Base-by-base conservation (phyloP, 805 yeast genomes). In the Candida morakotiae region DNA sequence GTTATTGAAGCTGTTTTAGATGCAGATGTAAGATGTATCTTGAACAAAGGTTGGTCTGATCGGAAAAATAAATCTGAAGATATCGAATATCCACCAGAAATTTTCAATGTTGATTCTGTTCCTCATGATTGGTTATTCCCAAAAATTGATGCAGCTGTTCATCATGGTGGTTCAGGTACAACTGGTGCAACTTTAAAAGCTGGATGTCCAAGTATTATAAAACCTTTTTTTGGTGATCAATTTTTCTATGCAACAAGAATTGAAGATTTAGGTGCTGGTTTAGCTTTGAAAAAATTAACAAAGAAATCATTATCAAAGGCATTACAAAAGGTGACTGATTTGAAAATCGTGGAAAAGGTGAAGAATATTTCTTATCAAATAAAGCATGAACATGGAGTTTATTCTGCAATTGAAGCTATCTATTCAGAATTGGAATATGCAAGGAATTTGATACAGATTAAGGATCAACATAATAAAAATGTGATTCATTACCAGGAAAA, bases 41-140 rank as follows among this genome's bases (percentile, higher is more conserved):
- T 91, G 46, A 88, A 87, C 51, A 88, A 89, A 55, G 98, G 98
- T 0, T 91, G 98, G 98, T 84, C 96, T 0, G 93, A 86, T 46
- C 67, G 96, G 31, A 52, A 76, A 26, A 63, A 73, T 7, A 62
- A 30, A 20, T 20, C 33, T 19, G 46, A 53, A 2, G 77, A 73
- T 35, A 46, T 68, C 16, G 68, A 59, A 18, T 60, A 87, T 10
- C 96, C 96, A 1, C 62, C 67, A 0, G 79, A 79, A 47, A 73
- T 91, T 2, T 85, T 64, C 53, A 79, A 77, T 45, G 65, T 86
- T 5, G 93, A 93, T 2, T 55, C 81, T 8, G 69, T 86, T 10
- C 96, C 96, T 0, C 98, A 91, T 55, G 96, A 88, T 54, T 91
- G 98, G 98, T 64, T 91, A 25, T 91, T 91, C 60, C 83, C 91